A percentile compares a stretch with the other conserved stretches of the same genome.
These are phyloP conservation scores for Salix koriyanagi DNA, from an alignment of 345 rosid species.

Conservation along the genomic window DNA sequence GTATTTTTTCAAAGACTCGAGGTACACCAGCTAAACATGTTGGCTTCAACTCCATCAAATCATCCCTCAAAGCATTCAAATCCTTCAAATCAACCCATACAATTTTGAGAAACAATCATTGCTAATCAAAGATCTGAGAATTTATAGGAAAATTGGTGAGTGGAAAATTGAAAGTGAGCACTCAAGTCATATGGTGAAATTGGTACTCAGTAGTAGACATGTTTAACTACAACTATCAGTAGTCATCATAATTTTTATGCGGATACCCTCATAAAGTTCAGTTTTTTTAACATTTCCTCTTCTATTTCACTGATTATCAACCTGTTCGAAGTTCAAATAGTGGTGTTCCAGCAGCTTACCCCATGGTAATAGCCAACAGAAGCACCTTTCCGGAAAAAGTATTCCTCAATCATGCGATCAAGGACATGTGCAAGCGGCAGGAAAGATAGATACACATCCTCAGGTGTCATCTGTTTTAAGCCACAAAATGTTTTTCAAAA, in stretches of 20 bases:
- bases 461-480: constrained; percentile 63
- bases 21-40: constrained; percentile 94
- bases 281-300: background rate
- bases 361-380: constrained; percentile 95
- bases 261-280: no score
- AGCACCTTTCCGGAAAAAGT: constrained; percentile 82
- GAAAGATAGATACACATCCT: constrained; percentile 87
- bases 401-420: constrained; percentile 84
- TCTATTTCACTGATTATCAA: background rate
- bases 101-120: background rate
- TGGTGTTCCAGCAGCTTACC: constrained; percentile 37
- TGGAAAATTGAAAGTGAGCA: background rate
- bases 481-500: constrained; percentile 8
- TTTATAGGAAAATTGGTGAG: background rate
- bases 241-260: no score
- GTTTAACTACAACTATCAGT: no score
- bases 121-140: background rate
- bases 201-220: no score
- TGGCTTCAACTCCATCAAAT: constrained; percentile 78
- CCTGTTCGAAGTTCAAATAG: background rate
- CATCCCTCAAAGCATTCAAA: constrained; percentile 78
- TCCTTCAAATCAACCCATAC: constrained; percentile 39
- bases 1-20: constrained; percentile 81
- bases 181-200: no score
- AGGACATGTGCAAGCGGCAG: constrained; percentile 91